Evolutionary conservation across 2,329 filamentous ascomycete genomes (phyloP).

Genomic region (Xenosphaeropsis pyriputrescens): DNA sequence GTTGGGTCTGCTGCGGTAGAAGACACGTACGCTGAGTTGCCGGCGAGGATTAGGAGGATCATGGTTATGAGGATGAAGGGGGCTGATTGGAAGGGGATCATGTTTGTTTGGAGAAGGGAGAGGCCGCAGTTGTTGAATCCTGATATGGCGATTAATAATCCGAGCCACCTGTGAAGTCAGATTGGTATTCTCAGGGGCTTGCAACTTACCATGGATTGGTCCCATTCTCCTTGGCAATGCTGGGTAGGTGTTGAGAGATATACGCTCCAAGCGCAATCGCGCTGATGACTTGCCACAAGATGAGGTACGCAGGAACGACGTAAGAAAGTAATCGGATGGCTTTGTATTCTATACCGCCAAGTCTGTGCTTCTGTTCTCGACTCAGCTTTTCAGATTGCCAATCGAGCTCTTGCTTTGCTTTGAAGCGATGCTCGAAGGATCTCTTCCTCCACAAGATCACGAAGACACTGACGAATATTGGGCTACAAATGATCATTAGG

Average conservation of each 20-base stretch:
- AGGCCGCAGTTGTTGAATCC: neutral
- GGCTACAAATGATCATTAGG: neutral
- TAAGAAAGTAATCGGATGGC: neutral
- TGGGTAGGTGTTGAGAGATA: neutral
- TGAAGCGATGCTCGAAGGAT: neutral
- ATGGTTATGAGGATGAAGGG: slow-evolving; percentile 27
- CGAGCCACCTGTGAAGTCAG: neutral
- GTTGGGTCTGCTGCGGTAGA: slow-evolving; percentile 21
- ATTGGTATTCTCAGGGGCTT: too few relatives aligned
- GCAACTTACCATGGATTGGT: neutral
- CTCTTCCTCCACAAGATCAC: neutral
- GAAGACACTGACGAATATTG: neutral
- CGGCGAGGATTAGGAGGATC: slow-evolving; percentile 44
- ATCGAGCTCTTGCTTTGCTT: neutral
- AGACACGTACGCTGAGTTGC: slow-evolving; percentile 36
- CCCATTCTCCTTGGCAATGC: neutral
- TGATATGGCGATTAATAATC: neutral
- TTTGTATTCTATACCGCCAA: neutral
- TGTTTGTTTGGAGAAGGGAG: neutral
- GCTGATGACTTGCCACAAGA: neutral
- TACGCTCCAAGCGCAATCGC: neutral
- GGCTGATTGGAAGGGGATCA: slow-evolving; percentile 24
- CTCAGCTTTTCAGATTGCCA: neutral
- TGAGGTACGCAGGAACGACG: neutral
- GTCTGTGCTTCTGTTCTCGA: neutral